Evolutionary conservation across 768 basidiomycete genomes (phyloP), one percentile per base, ranked within the genome.

Genomic region (Kwoniella mangroviensis): DNA sequence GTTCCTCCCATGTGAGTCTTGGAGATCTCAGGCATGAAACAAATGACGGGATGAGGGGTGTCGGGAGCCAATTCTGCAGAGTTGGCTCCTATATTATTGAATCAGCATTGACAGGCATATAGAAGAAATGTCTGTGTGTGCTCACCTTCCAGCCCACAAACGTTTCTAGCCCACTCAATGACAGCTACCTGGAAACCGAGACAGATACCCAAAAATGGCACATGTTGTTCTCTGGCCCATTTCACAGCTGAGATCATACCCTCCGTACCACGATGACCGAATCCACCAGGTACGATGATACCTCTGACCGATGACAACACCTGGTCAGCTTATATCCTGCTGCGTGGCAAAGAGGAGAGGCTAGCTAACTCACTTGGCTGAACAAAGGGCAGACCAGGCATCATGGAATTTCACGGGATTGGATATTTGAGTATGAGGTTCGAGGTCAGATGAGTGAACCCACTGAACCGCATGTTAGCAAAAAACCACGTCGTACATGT

Each of bases 11-110:
- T 93, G 73, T 98, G 94, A 13, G 95, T 98, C 81, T 91, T 91
- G 12, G 94, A 97, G 75, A 99, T 92, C 82, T 99, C 97, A 19
- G 97, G 97, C 97, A 99, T 99, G 88, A 95, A 98, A 75, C 98
- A 87, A 83, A 98, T 86, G 66, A 94, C 86, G 1, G 91, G 92
- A 73, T 90, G 85, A n/a, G 85, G 82, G 11, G 81, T 80, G 10
- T 75, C 67, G 3, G 87, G 79, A 51, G 87, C 84, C 75, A 98
- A 92, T 83, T 99, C 96, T 40, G 88, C 84, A 3, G 96, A 98
- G 57, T 90, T 91, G 5, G 96, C 94, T 66, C 89, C 93, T 92
- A 79, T 12, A 1, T 22, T n/a, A 22, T 40, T 9, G 7, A 26
- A 64, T 52, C 45, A 49, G 45, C 10, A 49, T 43, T 34, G 34